Base-by-base conservation (phyloP, 352 stramenopile species). In the Phytopythium oedochilum region DNA sequence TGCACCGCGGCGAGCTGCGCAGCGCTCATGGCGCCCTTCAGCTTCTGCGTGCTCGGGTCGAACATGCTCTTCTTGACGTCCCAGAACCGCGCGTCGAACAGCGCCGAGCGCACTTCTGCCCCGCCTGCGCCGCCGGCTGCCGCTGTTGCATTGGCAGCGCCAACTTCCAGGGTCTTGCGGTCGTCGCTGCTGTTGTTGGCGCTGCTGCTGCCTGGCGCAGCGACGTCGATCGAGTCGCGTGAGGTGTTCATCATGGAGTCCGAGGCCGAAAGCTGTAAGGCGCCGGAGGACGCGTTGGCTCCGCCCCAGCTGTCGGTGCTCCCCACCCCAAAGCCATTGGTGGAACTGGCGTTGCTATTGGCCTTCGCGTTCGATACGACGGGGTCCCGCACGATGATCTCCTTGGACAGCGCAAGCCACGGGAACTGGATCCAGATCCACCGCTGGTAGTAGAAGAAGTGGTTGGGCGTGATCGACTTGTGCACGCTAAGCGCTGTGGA, bases 391-490 rank as follows among this genome's bases (percentile, higher is more conserved):
- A 86, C 53, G 34, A 77, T 52, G 45, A 93, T 87, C 18, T 93
- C 78, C 42, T 76, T 71, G 9, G 77, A 62, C 20, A 97, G 73
- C 17, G 87, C 87, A 12, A 97, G 76, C 91, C 91, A 97, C n/a
- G 89, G 87, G 61, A 94, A 97, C 50, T 96, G 83, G 52, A 97
- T 94, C 91, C 91, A 97, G 23, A 97, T 78, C 91, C 91, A 97
- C 34, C 91, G 82, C 58, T 95, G 79, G 59, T 96, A 97, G 57
- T 87, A 94, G 65, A 91, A 97, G 46, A 96, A 90, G 49, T 78
- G 73, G 55, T 92, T 86, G 43, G 66, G 68, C 6, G 57, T 57
- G 31, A 61, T 59, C 23, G 83, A 69, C 26, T 84, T 78, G 45
- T 86, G 71, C 23, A 73, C 81, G 15, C 28, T 51, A 22, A 60